Evolutionary conservation across 805 yeast species (phyloP), one percentile per base, ranked within the genome.

Genomic region (baker's yeast (Saccharomyces cerevisiae)): DNA sequence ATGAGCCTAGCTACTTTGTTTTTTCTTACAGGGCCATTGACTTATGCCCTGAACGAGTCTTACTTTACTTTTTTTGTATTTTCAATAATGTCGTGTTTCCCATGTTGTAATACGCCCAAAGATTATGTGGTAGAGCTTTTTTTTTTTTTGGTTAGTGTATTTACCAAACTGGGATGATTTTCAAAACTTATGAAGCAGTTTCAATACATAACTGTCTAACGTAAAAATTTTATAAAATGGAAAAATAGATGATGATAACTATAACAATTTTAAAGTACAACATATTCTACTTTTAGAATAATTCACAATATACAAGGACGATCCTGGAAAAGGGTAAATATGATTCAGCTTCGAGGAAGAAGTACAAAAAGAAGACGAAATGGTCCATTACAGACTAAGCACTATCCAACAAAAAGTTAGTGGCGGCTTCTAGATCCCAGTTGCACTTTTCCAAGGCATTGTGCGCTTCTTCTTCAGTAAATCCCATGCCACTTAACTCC

Each of bases 401-500:
- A 56, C 82, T 76, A 65, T 90, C 97, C 59, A 90, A 73, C 59
- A 91, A 74, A 64, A 76, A 83, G 67, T 91, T 91, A 1, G 96
- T 87, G n/a, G 98, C 97, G 53, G 84, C 84, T 59, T 85, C 90
- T 53, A 90, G 70, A 64, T 87, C 81, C 88, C 92, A 87, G 55
- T 81, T 75, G 60, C 84, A 83, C 64, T 73, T 77, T 61, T 81
- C 76, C 53, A 91, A 75, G 6, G 97, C 97, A 10, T 75, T 77
- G 6, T 78, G 61, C 1, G 92, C 89, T 51, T 82, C 84, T 0
- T 76, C 74, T 58, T 79, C 77, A 17, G 82, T 79, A 66, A 91
- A 91, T 2, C 98, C 98, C 97, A 91, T 91, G 36, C 91, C 90
- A 24, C 83, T 81, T 58, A 91, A 74, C 68, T 91, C 96, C 61